A percentile compares a stretch with the other conserved stretches of the same genome.
Conservation (phyloP, 1,139 yeast species). For the Yamadazyma oceani region DNA sequence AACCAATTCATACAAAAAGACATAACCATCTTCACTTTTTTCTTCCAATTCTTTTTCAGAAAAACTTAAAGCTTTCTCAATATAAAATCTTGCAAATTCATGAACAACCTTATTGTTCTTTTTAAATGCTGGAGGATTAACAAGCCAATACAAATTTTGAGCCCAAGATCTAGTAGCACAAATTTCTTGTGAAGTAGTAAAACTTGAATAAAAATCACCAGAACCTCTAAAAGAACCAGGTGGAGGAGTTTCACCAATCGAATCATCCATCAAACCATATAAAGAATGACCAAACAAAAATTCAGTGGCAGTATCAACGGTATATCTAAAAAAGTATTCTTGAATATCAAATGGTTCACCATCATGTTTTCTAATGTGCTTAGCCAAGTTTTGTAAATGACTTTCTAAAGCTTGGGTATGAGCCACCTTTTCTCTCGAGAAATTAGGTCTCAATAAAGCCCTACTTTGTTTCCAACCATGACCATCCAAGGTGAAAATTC, state of each 20-base stretch:
- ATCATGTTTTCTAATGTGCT: slow-evolving; percentile 25
- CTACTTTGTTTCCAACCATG: slow-evolving; percentile 58
- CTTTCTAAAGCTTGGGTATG: slow-evolving; percentile 47
- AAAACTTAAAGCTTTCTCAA: slow-evolving; percentile 20
- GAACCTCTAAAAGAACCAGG: slow-evolving; percentile 19
- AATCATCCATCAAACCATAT: slow-evolving; percentile 33
- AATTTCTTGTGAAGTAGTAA: slow-evolving; percentile 25
- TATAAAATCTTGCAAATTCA: slow-evolving; percentile 20
- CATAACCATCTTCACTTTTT: slow-evolving; percentile 21
- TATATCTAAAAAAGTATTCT: slow-evolving; percentile 38
- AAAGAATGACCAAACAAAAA: slow-evolving; percentile 52
- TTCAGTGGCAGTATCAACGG: slow-evolving; percentile 54
- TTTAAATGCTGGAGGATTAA: slow-evolving; percentile 8
- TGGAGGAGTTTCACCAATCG: slow-evolving; percentile 25
- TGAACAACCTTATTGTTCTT: slow-evolving; percentile 9
- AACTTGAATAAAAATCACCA: slow-evolving; percentile 24
- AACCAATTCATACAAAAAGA: slow-evolving; percentile 29
- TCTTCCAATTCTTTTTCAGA: slow-evolving; percentile 22
- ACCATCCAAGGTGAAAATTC: slow-evolving; percentile 58
- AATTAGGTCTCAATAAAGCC: slow-evolving; percentile 57
- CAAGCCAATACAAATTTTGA: slow-evolving; percentile 28
- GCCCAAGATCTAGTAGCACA: slow-evolving; percentile 20
- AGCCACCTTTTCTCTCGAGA: slow-evolving; percentile 52
- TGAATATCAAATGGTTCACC: slow-evolving; percentile 35
- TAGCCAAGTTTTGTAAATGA: slow-evolving; percentile 39